Base-by-base conservation (phyloP, 495 filamentous ascomycete species). In the Durotheca rogersii region DNA sequence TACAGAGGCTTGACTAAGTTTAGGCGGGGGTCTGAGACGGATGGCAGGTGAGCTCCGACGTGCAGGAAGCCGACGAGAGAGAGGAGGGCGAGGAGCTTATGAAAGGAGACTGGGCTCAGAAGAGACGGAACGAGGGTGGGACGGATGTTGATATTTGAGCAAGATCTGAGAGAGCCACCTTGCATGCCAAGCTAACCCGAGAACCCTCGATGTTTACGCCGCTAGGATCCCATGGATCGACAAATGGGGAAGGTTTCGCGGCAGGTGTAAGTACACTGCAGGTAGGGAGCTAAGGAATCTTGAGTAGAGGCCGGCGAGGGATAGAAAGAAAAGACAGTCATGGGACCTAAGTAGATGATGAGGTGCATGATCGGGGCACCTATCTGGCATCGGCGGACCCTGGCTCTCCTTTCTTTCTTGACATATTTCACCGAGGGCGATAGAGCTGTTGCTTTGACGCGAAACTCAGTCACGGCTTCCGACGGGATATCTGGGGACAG, bases 191-290 rank as follows among this genome's bases (percentile, higher is more conserved):
- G 39, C 55, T 53, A 46, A 9, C 23, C 23, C 9, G 23, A 49
- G 38, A 53, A 42, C 48, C 49, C 15, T 43, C 9, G 44, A 35
- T 29, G 48, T 53, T 33, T 37, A 51, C 29, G 32, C 49, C 39
- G 40, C 35, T 43, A 45, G 47, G 41, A 60, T 65, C 62, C 58
- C 52, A 65, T 62, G 59, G 55, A 30, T 51, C 30, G 59, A 65
- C 59, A 20, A 62, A 65, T 65, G 27, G 42, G 62, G 62, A 65
- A 65, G 62, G 62, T 65, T 65, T 65, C 55, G 25, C 42, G 57
- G 47, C 35, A 25, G 43, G 39, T 49, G 41, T 40, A 55, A 58
- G 40, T 30, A 58, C 44, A 58, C 53, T 50, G 61, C 47, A 51
- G 35, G 37, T 51, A 54, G 43, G 57, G 58, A 51, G 39, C 50